phyloP scores from a whole-genome alignment of 139 green algal species.

The Limnomonas spitsbergensis region DNA sequence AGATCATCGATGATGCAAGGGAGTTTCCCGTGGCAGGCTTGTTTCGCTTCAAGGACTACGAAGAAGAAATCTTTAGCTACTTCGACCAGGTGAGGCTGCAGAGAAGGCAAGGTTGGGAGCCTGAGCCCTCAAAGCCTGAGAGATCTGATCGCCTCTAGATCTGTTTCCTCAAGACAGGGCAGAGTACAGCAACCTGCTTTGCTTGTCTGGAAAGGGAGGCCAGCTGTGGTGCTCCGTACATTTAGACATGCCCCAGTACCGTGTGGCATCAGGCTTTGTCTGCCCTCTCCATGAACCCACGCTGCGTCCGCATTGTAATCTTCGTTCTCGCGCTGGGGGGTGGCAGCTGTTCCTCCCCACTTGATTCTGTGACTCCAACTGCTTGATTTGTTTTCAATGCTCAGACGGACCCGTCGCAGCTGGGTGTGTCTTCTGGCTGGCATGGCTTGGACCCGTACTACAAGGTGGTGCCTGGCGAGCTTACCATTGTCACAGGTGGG shows the following conservation, averaged over 20 bases:
- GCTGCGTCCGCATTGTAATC: too few species aligned
- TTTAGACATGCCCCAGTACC: too few species aligned
- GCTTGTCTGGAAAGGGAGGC: too few species aligned
- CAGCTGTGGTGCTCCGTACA: too few species aligned
- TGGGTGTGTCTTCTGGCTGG: slow-evolving; percentile 70
- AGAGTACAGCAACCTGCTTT: too few species aligned
- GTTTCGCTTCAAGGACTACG: slow-evolving; percentile 23
- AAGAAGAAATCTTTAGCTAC: slow-evolving; percentile 16
- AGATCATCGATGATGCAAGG: slow-evolving; percentile 51
- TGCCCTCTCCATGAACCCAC: too few species aligned
- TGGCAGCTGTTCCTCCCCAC: too few species aligned
- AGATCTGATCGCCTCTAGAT: background rate
- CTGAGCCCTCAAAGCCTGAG: background rate
- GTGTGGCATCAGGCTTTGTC: too few species aligned
- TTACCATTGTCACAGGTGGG: slow-evolving; percentile 87
- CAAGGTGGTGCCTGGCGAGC: slow-evolving; percentile 75
- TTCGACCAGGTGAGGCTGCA: background rate
- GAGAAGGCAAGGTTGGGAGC: too few species aligned
- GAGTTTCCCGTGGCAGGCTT: slow-evolving; percentile 79
- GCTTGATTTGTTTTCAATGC: too few species aligned
- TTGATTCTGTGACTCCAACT: too few species aligned
- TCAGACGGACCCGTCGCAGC: slow-evolving; percentile 20
- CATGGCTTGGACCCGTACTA: slow-evolving; percentile 76
- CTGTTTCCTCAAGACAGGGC: background rate
- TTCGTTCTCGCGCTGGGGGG: too few species aligned